phyloP scores from a whole-genome alignment of 768 basidiomycete species.

The Neoboletus subvelutipes region DNA sequence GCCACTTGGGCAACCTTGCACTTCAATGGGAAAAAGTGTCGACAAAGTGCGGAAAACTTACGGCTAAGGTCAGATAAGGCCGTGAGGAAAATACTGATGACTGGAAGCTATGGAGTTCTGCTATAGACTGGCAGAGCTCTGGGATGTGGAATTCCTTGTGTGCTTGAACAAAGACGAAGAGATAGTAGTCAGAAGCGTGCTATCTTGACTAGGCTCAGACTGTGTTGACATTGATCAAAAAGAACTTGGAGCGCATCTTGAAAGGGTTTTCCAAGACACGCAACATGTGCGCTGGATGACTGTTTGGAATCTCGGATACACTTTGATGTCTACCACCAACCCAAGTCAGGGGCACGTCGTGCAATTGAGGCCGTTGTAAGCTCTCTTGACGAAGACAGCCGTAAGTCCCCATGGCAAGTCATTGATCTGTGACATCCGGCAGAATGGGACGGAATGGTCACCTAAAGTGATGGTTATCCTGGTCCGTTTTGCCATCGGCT shows the following conservation, averaged over 20 bases:
- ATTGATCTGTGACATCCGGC: constrained; percentile 12
- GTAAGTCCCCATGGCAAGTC: constrained; percentile 32
- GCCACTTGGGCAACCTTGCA: too few relatives aligned
- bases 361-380: constrained; percentile 34
- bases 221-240: background rate
- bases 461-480: constrained; percentile 48
- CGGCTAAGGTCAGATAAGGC: too few relatives aligned
- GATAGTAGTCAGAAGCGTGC: constrained; percentile 39
- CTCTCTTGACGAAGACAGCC: constrained; percentile 32
- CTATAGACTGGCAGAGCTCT: constrained; percentile 74
- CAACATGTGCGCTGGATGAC: background rate
- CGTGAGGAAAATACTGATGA: too few relatives aligned
- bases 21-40: too few relatives aligned
- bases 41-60: too few relatives aligned
- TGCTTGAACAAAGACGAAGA: constrained; percentile 77
- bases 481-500: constrained; percentile 34
- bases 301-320: too few relatives aligned
- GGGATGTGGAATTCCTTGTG: constrained; percentile 84
- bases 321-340: constrained; percentile 19
- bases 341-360: constrained; percentile 26
- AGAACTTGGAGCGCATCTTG: background rate
- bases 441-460: constrained; percentile 12
- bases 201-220: constrained; percentile 17
- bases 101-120: constrained; percentile 69
- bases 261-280: background rate